These are phyloP conservation scores for Aegilops longissima DNA, from an alignment of 176 grass and related monocot genomes.

Conservation along the genomic window DNA sequence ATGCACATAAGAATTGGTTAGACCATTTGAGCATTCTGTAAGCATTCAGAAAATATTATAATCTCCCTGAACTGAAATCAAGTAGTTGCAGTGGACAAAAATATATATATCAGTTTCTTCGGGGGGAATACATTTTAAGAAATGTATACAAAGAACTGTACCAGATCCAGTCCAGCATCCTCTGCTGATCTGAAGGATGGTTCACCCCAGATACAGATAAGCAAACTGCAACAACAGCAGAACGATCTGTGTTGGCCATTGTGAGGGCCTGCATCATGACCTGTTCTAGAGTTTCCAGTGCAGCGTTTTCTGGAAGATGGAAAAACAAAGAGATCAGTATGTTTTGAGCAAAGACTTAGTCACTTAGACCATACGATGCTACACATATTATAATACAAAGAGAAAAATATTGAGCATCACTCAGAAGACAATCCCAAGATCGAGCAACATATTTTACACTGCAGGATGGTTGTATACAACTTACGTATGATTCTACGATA, in stretches of 20 bases:
- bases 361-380: not conserved
- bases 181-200: slow-evolving; percentile 87
- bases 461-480: not conserved
- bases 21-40: not conserved
- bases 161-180: slow-evolving; percentile 85
- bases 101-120: not conserved
- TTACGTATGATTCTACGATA: not conserved
- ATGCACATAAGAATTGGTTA: not conserved
- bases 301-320: slow-evolving; percentile 56
- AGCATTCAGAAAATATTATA: not conserved
- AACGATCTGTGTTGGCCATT: slow-evolving; percentile 50
- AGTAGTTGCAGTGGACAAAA: not conserved
- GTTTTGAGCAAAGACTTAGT: not conserved
- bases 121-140: not conserved
- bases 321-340: slow-evolving; percentile 29
- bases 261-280: slow-evolving; percentile 74
- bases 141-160: slow-evolving; percentile 38
- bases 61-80: slow-evolving; percentile 15
- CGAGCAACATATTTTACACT: not conserved
- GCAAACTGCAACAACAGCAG: slow-evolving; percentile 77
- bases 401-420: slow-evolving; percentile 5
- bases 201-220: slow-evolving; percentile 94
- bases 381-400: not conserved
- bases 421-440: not conserved
- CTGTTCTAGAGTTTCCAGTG: slow-evolving; percentile 66